phyloP scores from a whole-genome alignment of 2,329 filamentous ascomycete genomes.

The Trichophyton equinum region DNA sequence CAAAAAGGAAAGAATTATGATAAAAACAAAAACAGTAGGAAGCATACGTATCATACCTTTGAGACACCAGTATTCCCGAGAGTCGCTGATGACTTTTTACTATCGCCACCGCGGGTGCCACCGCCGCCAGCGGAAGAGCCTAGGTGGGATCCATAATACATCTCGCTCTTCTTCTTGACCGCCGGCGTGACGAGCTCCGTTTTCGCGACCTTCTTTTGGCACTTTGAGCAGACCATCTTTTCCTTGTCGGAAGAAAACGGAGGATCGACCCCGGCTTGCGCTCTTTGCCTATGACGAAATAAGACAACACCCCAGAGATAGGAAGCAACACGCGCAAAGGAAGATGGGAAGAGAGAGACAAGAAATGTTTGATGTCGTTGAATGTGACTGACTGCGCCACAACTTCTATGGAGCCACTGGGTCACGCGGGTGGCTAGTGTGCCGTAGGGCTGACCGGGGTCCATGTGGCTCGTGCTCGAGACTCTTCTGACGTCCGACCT shows the following conservation, averaged over 20 bases:
- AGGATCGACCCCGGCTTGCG: neutral
- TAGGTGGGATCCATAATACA: conserved; percentile 50
- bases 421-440: neutral
- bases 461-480: neutral
- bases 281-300: neutral
- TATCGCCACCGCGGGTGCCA: conserved; percentile 27
- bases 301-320: neutral
- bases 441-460: neutral
- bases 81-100: conserved; percentile 37
- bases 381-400: neutral
- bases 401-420: neutral
- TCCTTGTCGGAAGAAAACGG: neutral
- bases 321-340: neutral
- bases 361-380: neutral
- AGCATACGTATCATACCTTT: conserved; percentile 36
- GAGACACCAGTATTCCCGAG: conserved; percentile 46
- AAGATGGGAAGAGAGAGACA: no score
- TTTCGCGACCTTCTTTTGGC: conserved; percentile 47
- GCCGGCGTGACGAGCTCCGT: conserved; percentile 51
- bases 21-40: neutral
- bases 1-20: no score
- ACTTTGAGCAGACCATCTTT: conserved; percentile 53
- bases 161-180: conserved; percentile 55
- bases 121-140: conserved; percentile 24
- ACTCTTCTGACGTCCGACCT: conserved; percentile 1